Conservation (phyloP, 2,329 filamentous ascomycete species). For the Clonostachys rosea region DNA sequence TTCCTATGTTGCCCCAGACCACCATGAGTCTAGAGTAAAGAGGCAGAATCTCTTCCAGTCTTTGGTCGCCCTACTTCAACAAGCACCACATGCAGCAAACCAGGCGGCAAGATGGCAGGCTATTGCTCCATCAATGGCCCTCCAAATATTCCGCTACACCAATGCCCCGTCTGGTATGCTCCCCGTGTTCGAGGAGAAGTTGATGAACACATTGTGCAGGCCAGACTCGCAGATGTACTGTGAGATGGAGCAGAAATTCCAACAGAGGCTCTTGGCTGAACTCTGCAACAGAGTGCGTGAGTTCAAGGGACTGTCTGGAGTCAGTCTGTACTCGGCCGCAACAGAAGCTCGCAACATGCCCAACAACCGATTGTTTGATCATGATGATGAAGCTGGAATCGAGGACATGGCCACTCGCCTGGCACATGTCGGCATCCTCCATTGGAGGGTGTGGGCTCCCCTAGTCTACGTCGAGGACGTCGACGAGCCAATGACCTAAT, state of each 20-base stretch:
- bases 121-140: constrained; percentile 46
- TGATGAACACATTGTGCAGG: constrained; percentile 37
- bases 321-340: constrained; percentile 49
- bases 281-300: constrained; percentile 45
- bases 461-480: constrained; percentile 59
- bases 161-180: constrained; percentile 44
- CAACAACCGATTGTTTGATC: constrained; percentile 24
- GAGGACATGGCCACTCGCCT: constrained; percentile 71
- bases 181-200: constrained; percentile 41
- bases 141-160: constrained; percentile 55
- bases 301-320: constrained; percentile 45
- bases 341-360: constrained; percentile 28
- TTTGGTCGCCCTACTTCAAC: constrained; percentile 50
- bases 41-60: constrained; percentile 45
- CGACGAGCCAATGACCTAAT: constrained; percentile 13
- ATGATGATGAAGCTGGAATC: constrained; percentile 39
- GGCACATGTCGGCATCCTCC: constrained; percentile 77
- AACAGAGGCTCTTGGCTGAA: constrained; percentile 40
- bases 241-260: constrained; percentile 44
- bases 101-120: constrained; percentile 45
- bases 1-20: constrained; percentile 27
- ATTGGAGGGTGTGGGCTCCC: constrained; percentile 85
- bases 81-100: constrained; percentile 33
- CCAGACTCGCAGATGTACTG: constrained; percentile 36
- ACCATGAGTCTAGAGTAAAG: constrained; percentile 33